phyloP scores from a whole-genome alignment of 225 moss, liverwort and hornwort species.

The Thuidium tamariscinum region DNA sequence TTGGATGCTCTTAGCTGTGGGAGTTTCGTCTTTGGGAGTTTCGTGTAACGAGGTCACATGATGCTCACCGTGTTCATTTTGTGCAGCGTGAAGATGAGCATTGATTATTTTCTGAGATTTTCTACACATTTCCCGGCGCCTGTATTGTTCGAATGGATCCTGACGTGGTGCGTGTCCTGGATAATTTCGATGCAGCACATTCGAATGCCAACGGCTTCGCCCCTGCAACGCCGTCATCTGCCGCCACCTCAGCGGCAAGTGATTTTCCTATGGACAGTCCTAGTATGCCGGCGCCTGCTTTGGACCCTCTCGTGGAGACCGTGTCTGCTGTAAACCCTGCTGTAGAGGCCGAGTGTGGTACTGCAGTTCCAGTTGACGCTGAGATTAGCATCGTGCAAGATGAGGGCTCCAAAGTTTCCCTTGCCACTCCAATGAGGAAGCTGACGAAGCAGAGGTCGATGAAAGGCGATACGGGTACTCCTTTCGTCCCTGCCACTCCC shows the following conservation, averaged over 20 bases:
- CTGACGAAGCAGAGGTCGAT: conserved; percentile 5
- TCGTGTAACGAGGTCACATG: neutral
- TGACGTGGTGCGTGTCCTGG: neutral
- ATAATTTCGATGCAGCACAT: neutral
- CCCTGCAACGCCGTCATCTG: neutral
- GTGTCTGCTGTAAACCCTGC: neutral
- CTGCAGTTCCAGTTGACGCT: neutral
- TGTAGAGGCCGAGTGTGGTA: neutral
- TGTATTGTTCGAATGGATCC: neutral
- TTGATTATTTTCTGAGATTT: neutral
- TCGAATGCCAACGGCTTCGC: too few relatives aligned
- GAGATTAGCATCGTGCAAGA: neutral
- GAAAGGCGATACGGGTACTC: neutral
- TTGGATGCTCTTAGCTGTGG: too few relatives aligned
- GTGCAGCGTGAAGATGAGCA: neutral
- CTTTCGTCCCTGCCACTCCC: conserved; percentile 4
- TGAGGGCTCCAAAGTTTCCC: neutral
- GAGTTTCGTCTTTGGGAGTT: too few relatives aligned
- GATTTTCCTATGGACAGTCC: neutral
- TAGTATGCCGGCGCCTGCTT: neutral
- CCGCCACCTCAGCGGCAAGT: too few relatives aligned
- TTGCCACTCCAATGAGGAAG: neutral
- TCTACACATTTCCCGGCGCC: neutral
- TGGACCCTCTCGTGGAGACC: neutral
- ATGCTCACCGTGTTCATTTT: neutral